These are phyloP conservation scores for Clonostachys rhizophaga DNA, from an alignment of 2,329 filamentous ascomycete genomes.

Conservation along the genomic window DNA sequence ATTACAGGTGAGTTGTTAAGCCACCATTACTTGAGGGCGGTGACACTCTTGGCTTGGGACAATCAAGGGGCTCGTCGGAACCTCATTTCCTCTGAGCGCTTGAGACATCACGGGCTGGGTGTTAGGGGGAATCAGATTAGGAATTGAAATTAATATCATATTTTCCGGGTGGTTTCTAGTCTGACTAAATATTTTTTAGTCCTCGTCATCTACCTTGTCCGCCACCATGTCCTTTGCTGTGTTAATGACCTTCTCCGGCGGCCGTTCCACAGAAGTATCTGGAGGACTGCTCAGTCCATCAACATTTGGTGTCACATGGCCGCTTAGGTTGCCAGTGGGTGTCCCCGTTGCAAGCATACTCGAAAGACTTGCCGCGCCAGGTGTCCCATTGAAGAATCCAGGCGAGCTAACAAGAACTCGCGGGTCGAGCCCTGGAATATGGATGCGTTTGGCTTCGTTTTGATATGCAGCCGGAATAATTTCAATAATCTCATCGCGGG, in stretches of 20 bases:
- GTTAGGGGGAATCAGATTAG: no score
- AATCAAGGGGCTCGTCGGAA: no score
- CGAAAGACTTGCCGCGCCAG: conserved; percentile 6
- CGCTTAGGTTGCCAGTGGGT: conserved; percentile 14
- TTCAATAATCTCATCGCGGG: conserved; percentile 96
- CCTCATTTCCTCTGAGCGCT: no score
- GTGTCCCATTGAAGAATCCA: conserved; percentile 75
- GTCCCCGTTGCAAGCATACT: conserved; percentile 20
- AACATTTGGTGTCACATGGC: conserved; percentile 40
- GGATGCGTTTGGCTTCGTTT: conserved; percentile 88
- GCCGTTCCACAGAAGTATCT: conserved; percentile 36
- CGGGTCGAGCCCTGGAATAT: conserved; percentile 66
- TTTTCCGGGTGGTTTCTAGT: no score
- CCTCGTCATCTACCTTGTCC: conserved; percentile 48
- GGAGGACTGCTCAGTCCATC: conserved; percentile 39
- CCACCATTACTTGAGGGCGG: no score
- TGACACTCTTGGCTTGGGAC: no score
- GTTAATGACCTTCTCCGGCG: conserved; percentile 44
- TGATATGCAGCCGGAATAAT: conserved; percentile 97
- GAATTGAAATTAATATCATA: no score
- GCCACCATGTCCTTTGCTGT: conserved; percentile 43
- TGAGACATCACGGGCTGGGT: no score
- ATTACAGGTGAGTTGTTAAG: no score
- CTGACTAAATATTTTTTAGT: conserved; percentile 20
- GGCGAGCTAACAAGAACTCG: conserved; percentile 72